A percentile compares a stretch with the other conserved stretches of the same genome.
Evolutionary conservation across 1,139 yeast genomes (phyloP).

Genomic region (Kurtzmaniella quercitrusa): DNA sequence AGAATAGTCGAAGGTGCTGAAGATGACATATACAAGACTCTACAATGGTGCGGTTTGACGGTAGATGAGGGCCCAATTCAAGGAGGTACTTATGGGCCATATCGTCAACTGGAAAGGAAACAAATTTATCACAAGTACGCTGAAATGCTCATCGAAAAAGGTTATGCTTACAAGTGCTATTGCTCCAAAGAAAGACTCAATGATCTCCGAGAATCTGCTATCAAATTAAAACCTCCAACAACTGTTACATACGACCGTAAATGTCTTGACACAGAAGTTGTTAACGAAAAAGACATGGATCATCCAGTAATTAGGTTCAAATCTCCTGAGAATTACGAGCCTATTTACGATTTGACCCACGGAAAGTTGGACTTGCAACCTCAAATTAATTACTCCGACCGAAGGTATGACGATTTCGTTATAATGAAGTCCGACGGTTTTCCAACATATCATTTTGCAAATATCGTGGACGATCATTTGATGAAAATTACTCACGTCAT

Average conservation of each 20-base stretch:
- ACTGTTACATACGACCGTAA: slow-evolving; percentile 88
- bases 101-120: slow-evolving; percentile 77
- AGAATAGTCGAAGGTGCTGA: slow-evolving; percentile 82
- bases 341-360: slow-evolving; percentile 68
- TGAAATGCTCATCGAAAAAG: slow-evolving; percentile 51
- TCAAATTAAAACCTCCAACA: slow-evolving; percentile 76
- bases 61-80: slow-evolving; percentile 79
- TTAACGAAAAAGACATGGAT: slow-evolving; percentile 17
- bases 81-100: slow-evolving; percentile 74
- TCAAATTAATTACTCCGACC: slow-evolving; percentile 64
- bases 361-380: slow-evolving; percentile 77
- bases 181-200: slow-evolving; percentile 80
- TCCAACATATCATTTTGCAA: slow-evolving; percentile 96
- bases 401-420: slow-evolving; percentile 85
- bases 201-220: slow-evolving; percentile 66
- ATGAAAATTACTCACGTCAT: slow-evolving; percentile 93
- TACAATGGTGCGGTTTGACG: slow-evolving; percentile 71
- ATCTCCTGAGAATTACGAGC: slow-evolving; percentile 68
- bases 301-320: slow-evolving; percentile 54
- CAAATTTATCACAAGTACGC: slow-evolving; percentile 61
- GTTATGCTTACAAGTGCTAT: slow-evolving; percentile 80
- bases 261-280: slow-evolving; percentile 41
- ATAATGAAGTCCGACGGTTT: slow-evolving; percentile 85
- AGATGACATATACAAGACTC: slow-evolving; percentile 66
- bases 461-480: slow-evolving; percentile 88